Evolutionary conservation across 345 rosid species (phyloP).

Genomic region (Populus nigra): DNA sequence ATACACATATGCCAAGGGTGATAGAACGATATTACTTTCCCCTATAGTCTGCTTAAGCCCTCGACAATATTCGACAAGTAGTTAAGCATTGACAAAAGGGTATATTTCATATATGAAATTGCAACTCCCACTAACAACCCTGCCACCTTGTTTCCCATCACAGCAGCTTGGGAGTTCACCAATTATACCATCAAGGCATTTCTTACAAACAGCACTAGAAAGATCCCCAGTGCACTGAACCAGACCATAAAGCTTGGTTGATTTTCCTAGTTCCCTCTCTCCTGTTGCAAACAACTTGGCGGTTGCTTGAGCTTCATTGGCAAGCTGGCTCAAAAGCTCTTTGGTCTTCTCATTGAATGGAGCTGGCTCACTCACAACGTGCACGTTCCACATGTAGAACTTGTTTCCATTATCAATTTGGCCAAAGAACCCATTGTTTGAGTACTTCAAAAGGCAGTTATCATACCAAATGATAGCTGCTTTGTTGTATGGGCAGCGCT

Average conservation of each 20-base stretch:
- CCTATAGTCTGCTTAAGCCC: neutral
- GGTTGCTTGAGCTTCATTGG: neutral
- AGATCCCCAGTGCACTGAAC: constrained; percentile 2
- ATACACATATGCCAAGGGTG: too few relatives aligned
- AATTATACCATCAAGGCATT: constrained; percentile 1
- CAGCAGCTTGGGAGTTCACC: constrained; percentile 4
- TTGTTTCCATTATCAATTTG: neutral
- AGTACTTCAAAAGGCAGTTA: constrained; percentile 15
- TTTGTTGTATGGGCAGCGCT: neutral
- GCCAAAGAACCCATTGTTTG: constrained; percentile 1
- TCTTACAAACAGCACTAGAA: neutral
- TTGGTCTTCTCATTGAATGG: neutral
- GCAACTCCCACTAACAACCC: constrained; percentile 5
- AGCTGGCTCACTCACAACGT: neutral
- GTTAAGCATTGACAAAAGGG: neutral
- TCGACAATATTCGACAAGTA: too few relatives aligned
- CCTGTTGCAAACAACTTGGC: neutral
- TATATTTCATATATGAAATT: constrained; percentile 5
- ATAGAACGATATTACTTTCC: neutral
- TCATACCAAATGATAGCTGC: constrained; percentile 8
- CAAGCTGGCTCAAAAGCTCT: neutral
- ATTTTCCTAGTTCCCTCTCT: neutral
- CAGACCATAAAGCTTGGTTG: neutral
- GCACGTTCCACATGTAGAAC: constrained; percentile 4
- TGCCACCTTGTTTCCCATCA: constrained; percentile 5